These are phyloP conservation scores for Aspergillus haitiensis DNA, from an alignment of 495 filamentous ascomycete species.

Conservation along the genomic window DNA sequence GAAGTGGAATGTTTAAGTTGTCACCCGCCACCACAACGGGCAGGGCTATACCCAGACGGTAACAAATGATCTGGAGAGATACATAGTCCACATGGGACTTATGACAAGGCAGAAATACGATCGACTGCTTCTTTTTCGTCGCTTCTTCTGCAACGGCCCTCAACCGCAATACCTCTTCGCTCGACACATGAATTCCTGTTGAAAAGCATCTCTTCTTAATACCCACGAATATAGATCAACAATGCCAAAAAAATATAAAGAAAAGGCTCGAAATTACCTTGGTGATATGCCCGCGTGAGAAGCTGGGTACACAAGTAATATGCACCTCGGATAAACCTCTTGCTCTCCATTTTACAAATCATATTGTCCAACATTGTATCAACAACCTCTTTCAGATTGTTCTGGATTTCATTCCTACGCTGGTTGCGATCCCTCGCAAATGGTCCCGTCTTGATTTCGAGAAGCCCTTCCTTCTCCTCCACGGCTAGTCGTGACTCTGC, in stretches of 20 bases:
- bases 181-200: conserved; percentile 83
- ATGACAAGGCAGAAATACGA: conserved; percentile 94
- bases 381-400: conserved; percentile 69
- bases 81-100: conserved; percentile 96
- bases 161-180: conserved; percentile 83
- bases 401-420: conserved; percentile 61
- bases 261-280: conserved; percentile 52
- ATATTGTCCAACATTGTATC: conserved; percentile 86
- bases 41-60: conserved; percentile 81
- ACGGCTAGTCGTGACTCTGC: conserved; percentile 69
- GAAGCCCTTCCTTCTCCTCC: conserved; percentile 73
- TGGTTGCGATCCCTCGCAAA: conserved; percentile 53
- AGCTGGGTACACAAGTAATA: conserved; percentile 90
- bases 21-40: conserved; percentile 95
- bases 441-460: conserved; percentile 49
- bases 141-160: conserved; percentile 79
- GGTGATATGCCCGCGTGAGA: conserved; percentile 88
- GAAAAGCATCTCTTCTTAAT: conserved; percentile 8
- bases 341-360: conserved; percentile 99
- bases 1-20: conserved; percentile 89
- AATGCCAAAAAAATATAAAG: neutral
- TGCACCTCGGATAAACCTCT: conserved; percentile 83
- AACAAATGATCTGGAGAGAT: conserved; percentile 89
- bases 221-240: neutral
- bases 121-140: conserved; percentile 83